Conservation (phyloP, 768 basidiomycete species). For the Postia placenta region DNA sequence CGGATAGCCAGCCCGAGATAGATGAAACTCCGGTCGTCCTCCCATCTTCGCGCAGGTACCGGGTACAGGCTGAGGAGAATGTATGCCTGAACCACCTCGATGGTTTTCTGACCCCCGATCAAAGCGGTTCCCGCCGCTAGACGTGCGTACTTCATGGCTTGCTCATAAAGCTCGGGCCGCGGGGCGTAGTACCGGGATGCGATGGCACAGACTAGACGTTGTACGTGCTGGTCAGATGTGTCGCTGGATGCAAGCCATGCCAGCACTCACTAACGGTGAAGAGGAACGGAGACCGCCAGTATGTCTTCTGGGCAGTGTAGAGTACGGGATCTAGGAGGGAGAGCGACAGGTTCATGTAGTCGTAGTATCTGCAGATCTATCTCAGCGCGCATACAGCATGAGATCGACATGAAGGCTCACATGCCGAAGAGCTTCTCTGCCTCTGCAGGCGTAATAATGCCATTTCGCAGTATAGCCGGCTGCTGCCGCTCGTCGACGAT, state of each 20-base stretch:
- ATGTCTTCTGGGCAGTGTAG: slow-evolving; percentile 78
- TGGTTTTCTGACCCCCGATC: slow-evolving; percentile 69
- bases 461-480: slow-evolving; percentile 59
- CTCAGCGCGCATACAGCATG: not conserved
- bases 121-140: slow-evolving; percentile 73
- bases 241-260: no score
- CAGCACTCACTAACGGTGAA: slow-evolving; percentile 78
- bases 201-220: slow-evolving; percentile 90
- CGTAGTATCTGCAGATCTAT: slow-evolving; percentile 52
- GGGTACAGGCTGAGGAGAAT: slow-evolving; percentile 74
- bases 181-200: slow-evolving; percentile 76
- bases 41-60: slow-evolving; percentile 72
- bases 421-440: slow-evolving; percentile 71
- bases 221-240: no score
- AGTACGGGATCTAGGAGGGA: slow-evolving; percentile 77
- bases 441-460: slow-evolving; percentile 57
- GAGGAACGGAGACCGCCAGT: slow-evolving; percentile 81
- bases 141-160: slow-evolving; percentile 70
- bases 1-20: slow-evolving; percentile 87
- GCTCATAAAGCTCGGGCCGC: slow-evolving; percentile 62
- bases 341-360: slow-evolving; percentile 72
- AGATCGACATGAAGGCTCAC: slow-evolving; percentile 35
- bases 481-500: slow-evolving; percentile 39
- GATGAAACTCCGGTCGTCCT: slow-evolving; percentile 87
- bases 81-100: slow-evolving; percentile 84